These are phyloP conservation scores for Blastobotrys apis DNA, from an alignment of 1,139 yeast genomes.

Conservation along the genomic window DNA sequence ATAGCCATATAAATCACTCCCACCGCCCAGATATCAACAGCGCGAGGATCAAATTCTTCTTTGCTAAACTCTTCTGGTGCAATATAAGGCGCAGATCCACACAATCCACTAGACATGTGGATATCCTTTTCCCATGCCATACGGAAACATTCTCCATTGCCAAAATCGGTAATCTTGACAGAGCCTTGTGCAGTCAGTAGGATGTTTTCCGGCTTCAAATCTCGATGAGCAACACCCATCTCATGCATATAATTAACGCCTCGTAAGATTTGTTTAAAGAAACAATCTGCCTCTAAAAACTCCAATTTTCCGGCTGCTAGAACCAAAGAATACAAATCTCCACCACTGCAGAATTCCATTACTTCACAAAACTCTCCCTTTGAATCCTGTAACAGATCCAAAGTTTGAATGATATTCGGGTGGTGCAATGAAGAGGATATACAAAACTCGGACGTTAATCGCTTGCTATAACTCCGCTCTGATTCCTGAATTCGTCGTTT, in stretches of 20 bases:
- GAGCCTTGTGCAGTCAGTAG: constrained; percentile 73
- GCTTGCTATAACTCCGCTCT: constrained; percentile 54
- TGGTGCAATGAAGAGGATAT: constrained; percentile 76
- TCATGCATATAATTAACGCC: constrained; percentile 95
- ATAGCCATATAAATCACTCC: constrained; percentile 98
- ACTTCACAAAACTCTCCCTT: constrained; percentile 85
- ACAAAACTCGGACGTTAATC: constrained; percentile 79
- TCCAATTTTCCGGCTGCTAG: constrained; percentile 73
- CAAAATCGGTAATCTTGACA: constrained; percentile 87
- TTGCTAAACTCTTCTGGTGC: constrained; percentile 88
- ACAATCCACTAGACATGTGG: constrained; percentile 74
- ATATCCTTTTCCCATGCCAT: constrained; percentile 94
- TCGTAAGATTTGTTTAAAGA: constrained; percentile 80
- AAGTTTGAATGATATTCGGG: constrained; percentile 73
- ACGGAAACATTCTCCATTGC: constrained; percentile 88
- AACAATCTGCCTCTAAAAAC: constrained; percentile 87
- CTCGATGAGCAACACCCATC: constrained; percentile 94
- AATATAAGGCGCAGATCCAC: constrained; percentile 90
- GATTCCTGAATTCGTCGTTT: constrained; percentile 53
- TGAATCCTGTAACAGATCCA: constrained; percentile 80
- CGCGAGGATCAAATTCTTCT: constrained; percentile 76
- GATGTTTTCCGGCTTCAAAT: constrained; percentile 86
- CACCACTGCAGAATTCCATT: constrained; percentile 44
- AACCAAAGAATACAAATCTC: constrained; percentile 46
- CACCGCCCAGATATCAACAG: constrained; percentile 93